Evolutionary conservation across 1,284 basidiomycete species (phyloP).

Genomic region (Heterobasidion occidentale): DNA sequence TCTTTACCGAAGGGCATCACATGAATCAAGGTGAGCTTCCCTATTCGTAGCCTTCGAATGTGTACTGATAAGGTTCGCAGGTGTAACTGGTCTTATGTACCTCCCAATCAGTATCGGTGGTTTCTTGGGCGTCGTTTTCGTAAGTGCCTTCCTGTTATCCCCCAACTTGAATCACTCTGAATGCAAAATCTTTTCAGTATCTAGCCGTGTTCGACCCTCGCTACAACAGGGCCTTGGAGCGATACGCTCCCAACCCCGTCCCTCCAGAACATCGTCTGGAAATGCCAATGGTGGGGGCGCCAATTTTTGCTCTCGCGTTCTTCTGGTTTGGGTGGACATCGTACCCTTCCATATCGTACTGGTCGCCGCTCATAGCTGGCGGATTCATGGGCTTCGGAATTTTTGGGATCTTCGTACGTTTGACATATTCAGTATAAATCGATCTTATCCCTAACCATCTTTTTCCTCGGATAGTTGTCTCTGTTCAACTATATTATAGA

Average conservation of each 20-base stretch:
- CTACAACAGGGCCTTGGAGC: conserved; percentile 37
- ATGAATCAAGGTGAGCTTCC: conserved; percentile 32
- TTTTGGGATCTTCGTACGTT: conserved; percentile 2
- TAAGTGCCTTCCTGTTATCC: conserved; percentile 22
- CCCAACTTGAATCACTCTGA: conserved; percentile 9
- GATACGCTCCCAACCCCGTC: conserved; percentile 44
- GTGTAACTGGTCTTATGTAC: conserved; percentile 43
- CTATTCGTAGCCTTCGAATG: not conserved
- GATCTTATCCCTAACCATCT: not conserved
- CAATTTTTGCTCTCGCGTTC: conserved; percentile 48
- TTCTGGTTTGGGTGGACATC: conserved; percentile 66
- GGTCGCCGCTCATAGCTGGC: conserved; percentile 1
- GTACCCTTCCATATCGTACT: conserved; percentile 21
- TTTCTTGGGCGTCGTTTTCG: conserved; percentile 32
- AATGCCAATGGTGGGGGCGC: conserved; percentile 45
- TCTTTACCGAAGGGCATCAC: conserved; percentile 43
- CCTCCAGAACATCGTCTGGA: conserved; percentile 63
- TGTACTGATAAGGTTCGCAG: conserved; percentile 26
- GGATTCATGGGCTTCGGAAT: conserved; percentile 2
- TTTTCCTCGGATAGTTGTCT: conserved; percentile 27
- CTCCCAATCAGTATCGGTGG: conserved; percentile 52
- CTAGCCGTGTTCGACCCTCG: conserved; percentile 44
- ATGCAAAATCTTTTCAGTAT: conserved; percentile 32
- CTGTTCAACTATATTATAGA: conserved; percentile 55
- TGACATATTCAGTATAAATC: not conserved